phyloP scores from a whole-genome alignment of 1,139 yeast species.

The Barnettozyma hawaiiensis region DNA sequence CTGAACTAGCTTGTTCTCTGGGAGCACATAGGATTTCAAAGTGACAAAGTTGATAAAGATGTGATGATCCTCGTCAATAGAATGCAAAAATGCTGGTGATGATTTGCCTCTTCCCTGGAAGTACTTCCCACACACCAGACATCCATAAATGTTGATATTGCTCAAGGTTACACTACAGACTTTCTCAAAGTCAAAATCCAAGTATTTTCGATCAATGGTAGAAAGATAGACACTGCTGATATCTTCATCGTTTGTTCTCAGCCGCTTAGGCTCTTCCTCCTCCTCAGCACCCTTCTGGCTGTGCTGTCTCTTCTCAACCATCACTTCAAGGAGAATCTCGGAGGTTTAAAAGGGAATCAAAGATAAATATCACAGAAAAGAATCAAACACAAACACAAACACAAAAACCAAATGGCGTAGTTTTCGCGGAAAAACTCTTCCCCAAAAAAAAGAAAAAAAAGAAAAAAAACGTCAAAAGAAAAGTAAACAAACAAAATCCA shows the following conservation, averaged over 20 bases:
- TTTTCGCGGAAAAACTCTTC: background rate
- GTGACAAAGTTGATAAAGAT: conserved; percentile 52
- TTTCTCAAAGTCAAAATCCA: conserved; percentile 70
- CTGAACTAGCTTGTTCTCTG: conserved; percentile 39
- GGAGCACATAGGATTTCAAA: conserved; percentile 48
- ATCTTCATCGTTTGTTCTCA: background rate
- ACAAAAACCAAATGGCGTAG: background rate
- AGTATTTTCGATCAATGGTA: conserved; percentile 45
- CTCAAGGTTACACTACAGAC: conserved; percentile 61
- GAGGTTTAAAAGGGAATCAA: too few relatives aligned
- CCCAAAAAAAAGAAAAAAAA: background rate
- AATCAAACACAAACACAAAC: too few relatives aligned
- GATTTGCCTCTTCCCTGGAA: conserved; percentile 59
- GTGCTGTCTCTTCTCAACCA: background rate
- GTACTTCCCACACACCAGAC: conserved; percentile 70
- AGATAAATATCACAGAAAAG: too few relatives aligned
- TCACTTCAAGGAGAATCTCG: too few relatives aligned
- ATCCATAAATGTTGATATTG: conserved; percentile 59
- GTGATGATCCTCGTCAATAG: conserved; percentile 58
- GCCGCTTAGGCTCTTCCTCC: background rate
- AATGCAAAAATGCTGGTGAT: conserved; percentile 65
- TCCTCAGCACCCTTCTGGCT: background rate
- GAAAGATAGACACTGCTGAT: conserved; percentile 38
- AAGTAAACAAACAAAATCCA: too few relatives aligned
- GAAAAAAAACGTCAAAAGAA: background rate